Conservation (phyloP, 805 yeast genomes). For the Starmerella vitae region DNA sequence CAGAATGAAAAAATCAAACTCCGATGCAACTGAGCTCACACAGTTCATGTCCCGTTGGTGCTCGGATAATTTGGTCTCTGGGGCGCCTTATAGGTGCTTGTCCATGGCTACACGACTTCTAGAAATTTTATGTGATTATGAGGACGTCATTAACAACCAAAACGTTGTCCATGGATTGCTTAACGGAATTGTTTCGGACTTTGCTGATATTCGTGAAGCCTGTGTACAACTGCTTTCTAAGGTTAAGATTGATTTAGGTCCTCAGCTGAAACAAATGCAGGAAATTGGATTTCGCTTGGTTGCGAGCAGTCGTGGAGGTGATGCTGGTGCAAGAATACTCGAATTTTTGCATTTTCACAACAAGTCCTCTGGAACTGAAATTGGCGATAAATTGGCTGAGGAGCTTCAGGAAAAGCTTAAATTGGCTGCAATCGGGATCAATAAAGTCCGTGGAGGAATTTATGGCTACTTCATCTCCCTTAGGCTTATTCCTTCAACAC, state of each 20-base stretch:
- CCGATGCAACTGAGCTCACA: constrained; percentile 33
- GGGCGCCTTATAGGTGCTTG: constrained; percentile 42
- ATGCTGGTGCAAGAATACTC: constrained; percentile 15
- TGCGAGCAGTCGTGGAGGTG: constrained; percentile 10
- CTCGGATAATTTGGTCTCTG: constrained; percentile 36
- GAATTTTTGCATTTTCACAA: constrained; percentile 6
- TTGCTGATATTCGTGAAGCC: constrained; percentile 56
- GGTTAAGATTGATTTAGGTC: constrained; percentile 8
- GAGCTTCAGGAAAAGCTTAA: constrained; percentile 24
- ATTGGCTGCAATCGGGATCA: constrained; percentile 28
- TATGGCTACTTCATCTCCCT: constrained; percentile 58
- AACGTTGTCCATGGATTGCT: constrained; percentile 37
- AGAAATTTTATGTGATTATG: constrained; percentile 37
- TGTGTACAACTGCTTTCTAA: constrained; percentile 37
- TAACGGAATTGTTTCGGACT: constrained; percentile 54
- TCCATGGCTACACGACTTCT: constrained; percentile 39
- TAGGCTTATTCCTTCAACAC: not conserved
- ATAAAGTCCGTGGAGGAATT: constrained; percentile 37
- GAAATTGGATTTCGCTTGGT: constrained; percentile 6
- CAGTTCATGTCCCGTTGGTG: constrained; percentile 29
- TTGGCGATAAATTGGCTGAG: constrained; percentile 1
- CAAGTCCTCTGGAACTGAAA: constrained; percentile 18
- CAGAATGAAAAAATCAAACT: constrained; percentile 31
- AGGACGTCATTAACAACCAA: constrained; percentile 32
- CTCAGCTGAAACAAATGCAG: not conserved